Conservation (phyloP, 2,329 filamentous ascomycete genomes). For the Colletotrichum incanum region DNA sequence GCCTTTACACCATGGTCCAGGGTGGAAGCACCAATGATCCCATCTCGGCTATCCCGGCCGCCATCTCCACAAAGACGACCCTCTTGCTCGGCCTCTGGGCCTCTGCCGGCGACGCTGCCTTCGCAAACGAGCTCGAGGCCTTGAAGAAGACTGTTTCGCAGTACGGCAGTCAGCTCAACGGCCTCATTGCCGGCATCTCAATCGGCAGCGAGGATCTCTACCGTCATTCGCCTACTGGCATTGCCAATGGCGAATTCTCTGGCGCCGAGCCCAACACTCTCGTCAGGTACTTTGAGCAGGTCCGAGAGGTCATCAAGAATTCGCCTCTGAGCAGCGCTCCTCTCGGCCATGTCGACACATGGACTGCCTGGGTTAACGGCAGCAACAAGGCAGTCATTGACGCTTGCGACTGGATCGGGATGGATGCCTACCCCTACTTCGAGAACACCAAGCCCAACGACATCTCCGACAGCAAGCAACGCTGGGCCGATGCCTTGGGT, state of each 20-base stretch:
- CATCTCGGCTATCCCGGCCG: constrained; percentile 84
- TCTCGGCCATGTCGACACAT: constrained; percentile 91
- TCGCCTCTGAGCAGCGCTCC: constrained; percentile 71
- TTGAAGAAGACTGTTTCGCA: constrained; percentile 77
- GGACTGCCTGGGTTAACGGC: constrained; percentile 83
- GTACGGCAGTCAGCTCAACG: constrained; percentile 77
- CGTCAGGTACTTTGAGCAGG: constrained; percentile 79
- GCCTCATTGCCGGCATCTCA: constrained; percentile 84
- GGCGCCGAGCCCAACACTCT: constrained; percentile 76
- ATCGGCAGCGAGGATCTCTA: constrained; percentile 91
- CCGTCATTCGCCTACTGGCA: constrained; percentile 80
- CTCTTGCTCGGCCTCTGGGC: constrained; percentile 90
- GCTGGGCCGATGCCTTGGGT: constrained; percentile 79
- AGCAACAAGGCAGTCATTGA: constrained; percentile 81
- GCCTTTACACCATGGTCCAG: constrained; percentile 85
- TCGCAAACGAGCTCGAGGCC: constrained; percentile 82
- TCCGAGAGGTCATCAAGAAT: constrained; percentile 74
- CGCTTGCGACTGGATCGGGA: constrained; percentile 83
- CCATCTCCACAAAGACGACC: constrained; percentile 83
- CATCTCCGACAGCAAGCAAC: constrained; percentile 73
- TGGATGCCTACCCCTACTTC: constrained; percentile 91
- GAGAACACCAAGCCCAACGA: constrained; percentile 78
- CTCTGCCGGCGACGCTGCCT: constrained; percentile 74
- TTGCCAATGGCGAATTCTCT: constrained; percentile 72
- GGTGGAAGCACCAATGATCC: constrained; percentile 74